Evolutionary conservation across 169 alveolate species (phyloP), one percentile per base, ranked within the genome.

Genomic region (Babesia microti): DNA sequence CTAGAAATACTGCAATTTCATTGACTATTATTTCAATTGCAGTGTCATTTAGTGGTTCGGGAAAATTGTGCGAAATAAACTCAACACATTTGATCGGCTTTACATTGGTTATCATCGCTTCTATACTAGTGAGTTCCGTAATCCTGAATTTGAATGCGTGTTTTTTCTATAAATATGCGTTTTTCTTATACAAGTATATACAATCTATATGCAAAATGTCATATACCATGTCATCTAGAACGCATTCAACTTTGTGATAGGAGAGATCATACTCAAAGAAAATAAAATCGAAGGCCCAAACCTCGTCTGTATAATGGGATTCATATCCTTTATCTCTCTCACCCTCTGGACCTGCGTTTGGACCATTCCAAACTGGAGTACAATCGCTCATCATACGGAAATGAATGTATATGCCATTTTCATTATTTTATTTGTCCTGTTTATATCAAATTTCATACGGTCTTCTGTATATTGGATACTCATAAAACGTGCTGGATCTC

Each of bases 241-340:
- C 30, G 75, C 75, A 14, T 46, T 53, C 32, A 63, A 54, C 56
- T 63, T 68, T 11, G 32, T 54, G 14, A 43, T 63, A 9, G 54
- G 75, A 18, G 75, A 63, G 22, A 40, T 22, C 23, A 19, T 63
- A 23, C 70, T 63, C 22, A 30, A 48, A 41, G 18, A 47, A 27
- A 54, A 63, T 6, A 4, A 42, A 7, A 63, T 63, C 0, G 75
- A 63, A 48, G 75, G 75, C 9, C 75, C 75, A 1, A 63, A 63
- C 48, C 29, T 63, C 29, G 75, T 63, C 37, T 63, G 54, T 36
- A 63, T 63, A 68, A 63, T 63, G 75, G 75, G 59, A 41, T 45
- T 63, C 23, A 37, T 53, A 28, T 63, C 75, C 9, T 54, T 63
- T 21, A n/a, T 47, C 14, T 35, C 42, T 3, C 53, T 63, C 57